phyloP scores from a whole-genome alignment of 306 rosid species.

The Casuarina glauca region DNA sequence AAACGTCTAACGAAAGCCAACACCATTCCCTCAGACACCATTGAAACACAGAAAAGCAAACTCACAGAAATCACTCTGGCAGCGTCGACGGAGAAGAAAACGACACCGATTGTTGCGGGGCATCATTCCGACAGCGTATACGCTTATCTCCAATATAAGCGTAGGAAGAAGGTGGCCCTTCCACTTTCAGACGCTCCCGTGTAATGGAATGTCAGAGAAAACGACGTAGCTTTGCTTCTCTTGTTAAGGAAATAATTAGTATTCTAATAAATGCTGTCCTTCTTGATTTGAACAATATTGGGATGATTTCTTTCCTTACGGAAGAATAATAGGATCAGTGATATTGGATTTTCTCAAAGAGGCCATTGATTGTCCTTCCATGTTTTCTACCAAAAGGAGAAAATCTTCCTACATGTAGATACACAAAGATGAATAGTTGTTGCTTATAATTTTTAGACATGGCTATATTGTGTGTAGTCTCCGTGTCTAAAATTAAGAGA shows the following conservation, averaged over 20 bases:
- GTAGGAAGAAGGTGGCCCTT: background rate
- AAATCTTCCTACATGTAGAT: background rate
- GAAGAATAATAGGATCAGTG: background rate
- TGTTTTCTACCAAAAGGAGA: background rate
- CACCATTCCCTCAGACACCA: background rate
- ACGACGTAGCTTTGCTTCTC: no score
- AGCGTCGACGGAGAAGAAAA: background rate
- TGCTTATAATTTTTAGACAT: no score
- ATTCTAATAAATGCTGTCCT: background rate
- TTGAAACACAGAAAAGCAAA: background rate
- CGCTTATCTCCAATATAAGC: background rate
- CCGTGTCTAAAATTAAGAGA: no score
- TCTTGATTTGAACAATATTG: background rate
- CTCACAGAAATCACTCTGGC: conserved; percentile 11
- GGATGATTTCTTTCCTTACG: background rate
- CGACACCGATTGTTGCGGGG: background rate
- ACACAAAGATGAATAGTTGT: background rate
- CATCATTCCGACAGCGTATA: background rate
- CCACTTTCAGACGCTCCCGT: no score
- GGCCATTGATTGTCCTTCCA: no score
- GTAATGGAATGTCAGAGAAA: no score
- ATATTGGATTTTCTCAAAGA: background rate
- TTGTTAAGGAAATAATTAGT: background rate
- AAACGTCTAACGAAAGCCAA: background rate
- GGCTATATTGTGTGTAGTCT: no score